These are phyloP conservation scores for Diospyros kaki DNA, from an alignment of 148 eudicot species.

Conservation along the genomic window DNA sequence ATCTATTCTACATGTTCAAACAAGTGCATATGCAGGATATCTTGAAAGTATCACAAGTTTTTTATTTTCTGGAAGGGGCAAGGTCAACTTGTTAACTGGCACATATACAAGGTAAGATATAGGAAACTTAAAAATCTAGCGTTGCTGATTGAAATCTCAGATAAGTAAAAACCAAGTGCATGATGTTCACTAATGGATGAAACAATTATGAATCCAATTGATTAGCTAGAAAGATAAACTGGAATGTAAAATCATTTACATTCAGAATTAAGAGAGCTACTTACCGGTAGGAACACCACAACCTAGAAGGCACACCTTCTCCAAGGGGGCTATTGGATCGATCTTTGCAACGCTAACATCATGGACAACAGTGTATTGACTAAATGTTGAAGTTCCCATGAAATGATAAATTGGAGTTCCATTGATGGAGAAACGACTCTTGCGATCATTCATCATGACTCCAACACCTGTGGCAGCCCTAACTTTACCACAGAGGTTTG, in stretches of 20 bases:
- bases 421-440: slow-evolving; percentile 87
- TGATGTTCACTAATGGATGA: too few species aligned
- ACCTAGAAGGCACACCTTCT: slow-evolving; percentile 98
- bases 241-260: not conserved
- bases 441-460: slow-evolving; percentile 93
- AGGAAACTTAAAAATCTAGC: too few species aligned
- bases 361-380: slow-evolving; percentile 98
- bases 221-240: not conserved
- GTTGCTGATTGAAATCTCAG: too few species aligned
- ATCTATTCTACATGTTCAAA: not conserved
- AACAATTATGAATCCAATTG: not conserved
- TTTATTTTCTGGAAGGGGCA: not conserved
- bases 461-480: slow-evolving; percentile 95
- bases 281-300: slow-evolving; percentile 98
- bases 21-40: not conserved
- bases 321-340: slow-evolving; percentile 88
- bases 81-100: too few species aligned
- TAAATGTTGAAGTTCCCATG: slow-evolving; percentile 99
- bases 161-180: too few species aligned
- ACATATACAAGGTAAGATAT: too few species aligned
- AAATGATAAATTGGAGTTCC: slow-evolving; percentile 94
- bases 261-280: slow-evolving; percentile 3
- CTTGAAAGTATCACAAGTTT: not conserved
- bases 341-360: slow-evolving; percentile 99
- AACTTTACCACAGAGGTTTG: slow-evolving; percentile 96